Percentiles rank a stretch among this genome's conserved stretches.
phyloP scores from a whole-genome alignment of 2,329 filamentous ascomycete genomes.

The Karstenula rhodostoma region DNA sequence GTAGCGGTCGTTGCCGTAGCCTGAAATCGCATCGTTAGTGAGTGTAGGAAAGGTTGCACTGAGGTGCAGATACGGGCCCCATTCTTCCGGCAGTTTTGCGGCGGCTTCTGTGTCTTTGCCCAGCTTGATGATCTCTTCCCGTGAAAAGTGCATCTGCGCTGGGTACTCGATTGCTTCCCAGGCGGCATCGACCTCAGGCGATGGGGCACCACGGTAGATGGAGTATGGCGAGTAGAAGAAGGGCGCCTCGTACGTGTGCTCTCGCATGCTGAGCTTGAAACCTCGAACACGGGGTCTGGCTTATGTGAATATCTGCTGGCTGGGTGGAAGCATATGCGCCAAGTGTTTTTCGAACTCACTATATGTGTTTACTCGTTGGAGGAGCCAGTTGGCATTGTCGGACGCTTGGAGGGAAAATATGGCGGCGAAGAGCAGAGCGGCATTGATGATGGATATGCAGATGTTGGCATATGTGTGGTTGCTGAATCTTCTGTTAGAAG shows the following conservation, averaged over 20 bases:
- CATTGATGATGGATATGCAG: neutral
- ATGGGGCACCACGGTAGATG: neutral
- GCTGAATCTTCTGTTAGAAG: neutral
- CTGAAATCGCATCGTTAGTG: neutral
- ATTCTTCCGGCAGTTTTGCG: slow-evolving; percentile 2
- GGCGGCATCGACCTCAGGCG: neutral
- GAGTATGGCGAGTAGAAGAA: neutral
- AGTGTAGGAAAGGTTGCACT: neutral
- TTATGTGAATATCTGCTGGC: neutral
- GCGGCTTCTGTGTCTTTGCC: neutral
- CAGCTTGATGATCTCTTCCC: neutral
- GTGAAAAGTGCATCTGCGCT: neutral
- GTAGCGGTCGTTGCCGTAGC: neutral
- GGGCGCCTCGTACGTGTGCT: neutral
- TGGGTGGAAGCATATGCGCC: neutral
- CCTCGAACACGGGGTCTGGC: neutral
- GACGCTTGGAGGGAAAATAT: neutral
- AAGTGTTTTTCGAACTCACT: neutral
- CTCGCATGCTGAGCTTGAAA: neutral
- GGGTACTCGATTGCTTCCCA: slow-evolving; percentile 1
- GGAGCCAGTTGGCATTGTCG: neutral
- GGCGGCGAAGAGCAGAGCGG: neutral
- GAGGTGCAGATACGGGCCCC: neutral
- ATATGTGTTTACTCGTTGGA: neutral
- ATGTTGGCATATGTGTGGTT: neutral